Evolutionary conservation across 2,329 filamentous ascomycete genomes (phyloP), one percentile per base, ranked within the genome.

Genomic region (Trichophyton equinum): DNA sequence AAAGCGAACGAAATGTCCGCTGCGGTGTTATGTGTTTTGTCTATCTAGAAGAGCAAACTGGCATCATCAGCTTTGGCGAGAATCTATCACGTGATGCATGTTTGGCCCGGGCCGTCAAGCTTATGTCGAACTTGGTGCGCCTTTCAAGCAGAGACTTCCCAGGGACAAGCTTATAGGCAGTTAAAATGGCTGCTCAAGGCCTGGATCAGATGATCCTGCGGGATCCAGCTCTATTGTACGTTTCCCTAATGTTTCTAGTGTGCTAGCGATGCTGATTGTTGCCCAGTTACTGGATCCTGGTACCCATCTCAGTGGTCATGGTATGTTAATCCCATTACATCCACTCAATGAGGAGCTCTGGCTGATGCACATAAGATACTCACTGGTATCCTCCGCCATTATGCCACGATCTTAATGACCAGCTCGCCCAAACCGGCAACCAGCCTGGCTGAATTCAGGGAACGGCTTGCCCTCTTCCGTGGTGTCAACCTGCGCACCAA

Each of bases 241-340:
- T 75, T 59, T 53, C 13, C 55, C 40, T 13, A 38, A 25, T n/a
- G 49, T 5, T 56, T 57, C 18, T 42, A 22, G 30, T 9, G 18
- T 9, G 13, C 40, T 15, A 22, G 30, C 20, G 8, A 42, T 42
- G 55, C 27, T 57, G 18, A 57, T n/a, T 44, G 1, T 40, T 33
- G 11, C 36, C 66, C 66, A 99, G 94, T 78, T 97, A 96, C 81
- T 99, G 94, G 94, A 99, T 99, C 76, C 82, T 99, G 63, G 86
- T 96, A 65, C 94, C 94, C 64, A 99, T 99, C 74, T 96, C 92
- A 55, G 82, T 96, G 69, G 94, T 99, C 72, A 99, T 99, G 95
- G 86, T 89, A 78, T 46, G 15, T 57, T 18, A 49, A 20, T 27
- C 27, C 30, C 8, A 5, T 44, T 25, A 4, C 15, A 49, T 6